Percentiles rank a stretch among this genome's conserved stretches.
Conservation (phyloP, 2,329 filamentous ascomycete genomes). For the Pestalotiopsis sp. region DNA sequence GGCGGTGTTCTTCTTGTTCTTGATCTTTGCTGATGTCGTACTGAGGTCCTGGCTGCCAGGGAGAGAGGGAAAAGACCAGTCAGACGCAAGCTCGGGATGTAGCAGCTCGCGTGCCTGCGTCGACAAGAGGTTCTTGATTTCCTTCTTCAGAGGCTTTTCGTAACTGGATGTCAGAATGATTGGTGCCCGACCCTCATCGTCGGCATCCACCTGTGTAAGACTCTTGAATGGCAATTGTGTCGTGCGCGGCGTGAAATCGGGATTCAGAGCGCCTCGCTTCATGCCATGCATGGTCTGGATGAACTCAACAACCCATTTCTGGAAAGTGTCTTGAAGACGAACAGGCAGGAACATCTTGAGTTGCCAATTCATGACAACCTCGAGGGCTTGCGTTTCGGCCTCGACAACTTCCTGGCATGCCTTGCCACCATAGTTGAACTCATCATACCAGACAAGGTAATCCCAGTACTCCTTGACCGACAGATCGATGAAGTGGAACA, state of each 20-base stretch:
- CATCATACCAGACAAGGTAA: slow-evolving; percentile 97
- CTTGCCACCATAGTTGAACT: slow-evolving; percentile 97
- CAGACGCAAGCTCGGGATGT: slow-evolving; percentile 82
- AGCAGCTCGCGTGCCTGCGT: slow-evolving; percentile 87
- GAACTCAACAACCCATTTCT: slow-evolving; percentile 93
- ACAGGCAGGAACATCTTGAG: slow-evolving; percentile 84
- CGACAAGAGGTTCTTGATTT: slow-evolving; percentile 78
- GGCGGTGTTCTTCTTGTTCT: slow-evolving; percentile 14
- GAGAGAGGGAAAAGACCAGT: slow-evolving; percentile 83
- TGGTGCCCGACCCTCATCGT: slow-evolving; percentile 61
- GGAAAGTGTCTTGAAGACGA: slow-evolving; percentile 80
- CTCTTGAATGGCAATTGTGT: slow-evolving; percentile 55
- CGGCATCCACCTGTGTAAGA: slow-evolving; percentile 44
- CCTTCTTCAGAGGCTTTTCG: slow-evolving; percentile 87
- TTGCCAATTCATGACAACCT: slow-evolving; percentile 98
- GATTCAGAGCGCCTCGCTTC: slow-evolving; percentile 60
- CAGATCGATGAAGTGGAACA: slow-evolving; percentile 96
- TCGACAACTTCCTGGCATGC: slow-evolving; percentile 83
- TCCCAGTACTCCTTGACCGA: slow-evolving; percentile 99
- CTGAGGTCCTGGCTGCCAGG: slow-evolving; percentile 68
- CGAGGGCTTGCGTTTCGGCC: slow-evolving; percentile 70
- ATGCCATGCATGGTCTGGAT: slow-evolving; percentile 89
- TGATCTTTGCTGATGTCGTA: slow-evolving; percentile 21
- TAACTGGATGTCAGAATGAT: slow-evolving; percentile 80
- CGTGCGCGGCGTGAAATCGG: slow-evolving; percentile 53